Conservation (phyloP, 768 basidiomycete species). For the Mycena metata region DNA sequence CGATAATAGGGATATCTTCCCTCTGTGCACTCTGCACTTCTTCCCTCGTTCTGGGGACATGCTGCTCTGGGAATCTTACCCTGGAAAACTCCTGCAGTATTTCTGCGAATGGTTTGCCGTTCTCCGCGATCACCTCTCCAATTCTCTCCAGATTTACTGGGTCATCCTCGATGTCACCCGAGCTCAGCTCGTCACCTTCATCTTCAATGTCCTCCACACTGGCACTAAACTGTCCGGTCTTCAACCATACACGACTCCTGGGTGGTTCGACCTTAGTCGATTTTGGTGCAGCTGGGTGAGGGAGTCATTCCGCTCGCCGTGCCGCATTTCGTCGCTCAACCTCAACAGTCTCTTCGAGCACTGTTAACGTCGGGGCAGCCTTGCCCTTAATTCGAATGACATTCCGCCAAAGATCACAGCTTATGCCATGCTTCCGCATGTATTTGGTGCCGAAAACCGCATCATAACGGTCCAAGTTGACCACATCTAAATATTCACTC, state of each 20-base stretch:
- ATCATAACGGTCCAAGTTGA: constrained; percentile 14
- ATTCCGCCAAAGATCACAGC: constrained; percentile 43
- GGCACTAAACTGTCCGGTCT: too few relatives aligned
- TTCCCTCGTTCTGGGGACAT: too few relatives aligned
- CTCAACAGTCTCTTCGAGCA: not conserved
- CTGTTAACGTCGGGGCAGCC: not conserved
- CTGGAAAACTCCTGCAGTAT: constrained; percentile 23
- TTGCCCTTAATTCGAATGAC: constrained; percentile 30
- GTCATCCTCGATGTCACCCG: not conserved
- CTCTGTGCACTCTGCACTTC: too few relatives aligned
- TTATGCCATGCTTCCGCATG: not conserved
- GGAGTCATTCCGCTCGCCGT: constrained; percentile 7
- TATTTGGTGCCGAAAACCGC: constrained; percentile 4
- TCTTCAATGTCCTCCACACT: not conserved
- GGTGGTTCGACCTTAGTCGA: not conserved
- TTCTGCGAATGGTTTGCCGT: not conserved
- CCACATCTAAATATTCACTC: constrained; percentile 8
- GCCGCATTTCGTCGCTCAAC: constrained; percentile 13
- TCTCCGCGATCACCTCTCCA: not conserved
- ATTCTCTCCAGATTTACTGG: not conserved
- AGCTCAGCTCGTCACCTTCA: not conserved
- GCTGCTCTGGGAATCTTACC: not conserved
- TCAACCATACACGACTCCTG: not conserved
- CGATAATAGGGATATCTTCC: too few relatives aligned
- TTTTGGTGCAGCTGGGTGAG: not conserved